Percentiles rank a stretch among this genome's conserved stretches.
These are phyloP conservation scores for Xylaria multiplex DNA, from an alignment of 2,329 filamentous ascomycete species.

Conservation along the genomic window DNA sequence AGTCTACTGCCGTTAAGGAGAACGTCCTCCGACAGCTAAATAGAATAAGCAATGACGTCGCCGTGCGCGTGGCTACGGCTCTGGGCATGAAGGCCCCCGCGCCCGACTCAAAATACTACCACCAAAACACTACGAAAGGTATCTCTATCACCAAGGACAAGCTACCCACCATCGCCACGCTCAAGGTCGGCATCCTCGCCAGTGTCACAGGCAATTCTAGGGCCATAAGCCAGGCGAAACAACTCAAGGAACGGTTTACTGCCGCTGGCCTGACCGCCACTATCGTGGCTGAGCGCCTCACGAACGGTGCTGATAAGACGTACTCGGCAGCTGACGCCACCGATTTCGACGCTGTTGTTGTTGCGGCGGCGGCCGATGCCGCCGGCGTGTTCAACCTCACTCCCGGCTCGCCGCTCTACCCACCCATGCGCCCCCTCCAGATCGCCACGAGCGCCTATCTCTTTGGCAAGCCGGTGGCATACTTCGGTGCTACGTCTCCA, in stretches of 20 bases:
- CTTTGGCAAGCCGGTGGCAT: slow-evolving; percentile 76
- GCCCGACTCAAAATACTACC: slow-evolving; percentile 72
- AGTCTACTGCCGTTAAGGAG: slow-evolving; percentile 65
- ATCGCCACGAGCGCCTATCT: slow-evolving; percentile 71
- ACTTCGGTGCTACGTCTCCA: slow-evolving; percentile 57
- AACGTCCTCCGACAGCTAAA: slow-evolving; percentile 77
- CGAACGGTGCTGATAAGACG: slow-evolving; percentile 66
- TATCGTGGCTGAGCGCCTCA: slow-evolving; percentile 69
- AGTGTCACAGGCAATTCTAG: slow-evolving; percentile 49
- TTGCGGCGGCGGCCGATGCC: slow-evolving; percentile 62
- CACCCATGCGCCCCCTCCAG: slow-evolving; percentile 69
- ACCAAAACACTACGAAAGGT: slow-evolving; percentile 71
- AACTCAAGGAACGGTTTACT: slow-evolving; percentile 61
- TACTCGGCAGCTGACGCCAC: slow-evolving; percentile 73
- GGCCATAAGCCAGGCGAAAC: slow-evolving; percentile 57
- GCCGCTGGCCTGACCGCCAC: slow-evolving; percentile 64
- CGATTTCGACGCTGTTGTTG: slow-evolving; percentile 70
- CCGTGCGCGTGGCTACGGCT: slow-evolving; percentile 69
- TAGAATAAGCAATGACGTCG: slow-evolving; percentile 73
- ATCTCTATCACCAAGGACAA: slow-evolving; percentile 68
- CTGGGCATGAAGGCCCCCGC: slow-evolving; percentile 68
- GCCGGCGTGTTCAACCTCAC: slow-evolving; percentile 58
- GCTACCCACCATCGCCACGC: slow-evolving; percentile 68
- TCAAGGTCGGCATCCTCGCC: slow-evolving; percentile 72
- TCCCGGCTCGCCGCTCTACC: slow-evolving; percentile 66